Evolutionary conservation across 495 filamentous ascomycete genomes (phyloP).

Genomic region (Chaetomium cochliodes): DNA sequence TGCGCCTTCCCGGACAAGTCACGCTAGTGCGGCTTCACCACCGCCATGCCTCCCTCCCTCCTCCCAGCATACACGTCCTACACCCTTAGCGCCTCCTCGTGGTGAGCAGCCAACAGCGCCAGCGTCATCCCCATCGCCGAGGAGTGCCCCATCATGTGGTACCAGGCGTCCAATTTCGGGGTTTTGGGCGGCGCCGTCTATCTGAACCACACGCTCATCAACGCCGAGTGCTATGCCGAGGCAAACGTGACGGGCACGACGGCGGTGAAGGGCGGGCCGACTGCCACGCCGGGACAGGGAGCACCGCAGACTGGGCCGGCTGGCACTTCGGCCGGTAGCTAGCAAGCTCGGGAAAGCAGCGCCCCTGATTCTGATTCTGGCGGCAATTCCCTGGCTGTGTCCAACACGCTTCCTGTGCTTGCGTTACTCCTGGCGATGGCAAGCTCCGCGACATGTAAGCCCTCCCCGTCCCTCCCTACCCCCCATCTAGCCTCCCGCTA

Average conservation of each 20-base stretch:
- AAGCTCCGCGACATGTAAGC: not conserved
- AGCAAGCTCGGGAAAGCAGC: not conserved
- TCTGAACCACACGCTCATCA: constrained; percentile 13
- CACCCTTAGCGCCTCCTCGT: not conserved
- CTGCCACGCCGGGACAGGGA: constrained; percentile 7
- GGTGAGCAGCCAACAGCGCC: constrained; percentile 3
- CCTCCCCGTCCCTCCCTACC: not conserved
- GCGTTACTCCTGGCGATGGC: not conserved
- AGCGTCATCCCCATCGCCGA: not conserved
- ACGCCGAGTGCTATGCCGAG: constrained; percentile 15
- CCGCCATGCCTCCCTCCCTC: not conserved
- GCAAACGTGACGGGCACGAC: not conserved
- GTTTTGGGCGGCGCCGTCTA: constrained; percentile 2
- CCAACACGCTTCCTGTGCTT: not conserved
- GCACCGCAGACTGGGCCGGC: not conserved
- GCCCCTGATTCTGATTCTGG: not conserved
- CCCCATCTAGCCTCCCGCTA: no score
- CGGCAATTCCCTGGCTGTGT: not conserved
- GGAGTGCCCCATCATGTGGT: constrained; percentile 9
- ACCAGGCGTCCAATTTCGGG: not conserved
- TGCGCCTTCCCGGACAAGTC: constrained; percentile 9
- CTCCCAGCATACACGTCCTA: not conserved
- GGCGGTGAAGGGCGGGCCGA: not conserved
- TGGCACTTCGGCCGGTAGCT: not conserved
- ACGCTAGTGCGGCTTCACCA: constrained; percentile 9